A percentile compares a stretch with the other conserved stretches of the same genome.
phyloP scores from a whole-genome alignment of 2,329 filamentous ascomycete genomes.

The Pyrenophora graminea region DNA sequence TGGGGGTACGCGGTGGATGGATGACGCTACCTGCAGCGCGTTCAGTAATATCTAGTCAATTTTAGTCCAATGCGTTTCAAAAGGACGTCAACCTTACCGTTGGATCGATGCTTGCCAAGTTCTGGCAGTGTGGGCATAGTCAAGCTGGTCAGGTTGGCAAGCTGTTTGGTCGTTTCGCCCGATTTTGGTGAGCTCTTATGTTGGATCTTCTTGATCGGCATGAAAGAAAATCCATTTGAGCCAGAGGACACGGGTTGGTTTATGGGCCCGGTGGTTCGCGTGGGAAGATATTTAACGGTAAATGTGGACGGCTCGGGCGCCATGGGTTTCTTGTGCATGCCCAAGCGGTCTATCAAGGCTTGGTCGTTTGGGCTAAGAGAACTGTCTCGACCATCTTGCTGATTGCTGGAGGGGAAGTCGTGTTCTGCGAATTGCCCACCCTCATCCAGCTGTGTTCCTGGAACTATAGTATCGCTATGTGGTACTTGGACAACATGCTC shows the following conservation, averaged over 20 bases:
- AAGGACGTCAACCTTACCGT: neutral
- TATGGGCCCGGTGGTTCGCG: neutral
- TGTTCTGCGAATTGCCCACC: neutral
- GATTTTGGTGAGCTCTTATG: neutral
- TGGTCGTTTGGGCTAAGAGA: conserved; percentile 6
- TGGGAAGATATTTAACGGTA: neutral
- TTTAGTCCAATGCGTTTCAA: neutral
- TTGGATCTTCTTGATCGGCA: neutral
- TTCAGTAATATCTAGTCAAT: neutral
- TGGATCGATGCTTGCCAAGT: neutral
- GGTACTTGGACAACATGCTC: conserved; percentile 19
- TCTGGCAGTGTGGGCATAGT: neutral
- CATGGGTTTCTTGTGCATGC: conserved; percentile 1
- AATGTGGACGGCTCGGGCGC: neutral
- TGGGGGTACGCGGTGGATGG: neutral
- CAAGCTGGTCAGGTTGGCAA: neutral
- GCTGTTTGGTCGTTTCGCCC: neutral
- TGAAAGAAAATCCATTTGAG: conserved; percentile 3
- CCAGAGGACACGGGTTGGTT: neutral
- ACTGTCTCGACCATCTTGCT: neutral
- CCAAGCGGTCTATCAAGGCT: conserved; percentile 7
- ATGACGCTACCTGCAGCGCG: neutral
- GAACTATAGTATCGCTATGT: conserved; percentile 22
- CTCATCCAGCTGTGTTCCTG: conserved; percentile 26
- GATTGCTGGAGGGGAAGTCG: neutral